Evolutionary conservation across 2,329 filamentous ascomycete species (phyloP).

Genomic region (Aspergillus costaricaensis): DNA sequence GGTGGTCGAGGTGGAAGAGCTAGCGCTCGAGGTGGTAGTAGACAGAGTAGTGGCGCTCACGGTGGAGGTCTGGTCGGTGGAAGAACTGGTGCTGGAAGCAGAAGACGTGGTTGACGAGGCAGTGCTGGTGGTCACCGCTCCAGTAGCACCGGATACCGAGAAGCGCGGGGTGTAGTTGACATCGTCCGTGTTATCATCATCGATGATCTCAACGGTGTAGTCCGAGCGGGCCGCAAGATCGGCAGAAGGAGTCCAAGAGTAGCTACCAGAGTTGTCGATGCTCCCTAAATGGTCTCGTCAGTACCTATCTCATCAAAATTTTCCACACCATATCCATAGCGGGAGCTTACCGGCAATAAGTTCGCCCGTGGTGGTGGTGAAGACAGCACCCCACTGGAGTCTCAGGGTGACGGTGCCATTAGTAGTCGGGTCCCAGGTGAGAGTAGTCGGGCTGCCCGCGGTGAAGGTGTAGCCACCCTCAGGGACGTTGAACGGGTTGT

Average conservation of each 20-base stretch:
- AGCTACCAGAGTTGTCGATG: conserved; percentile 53
- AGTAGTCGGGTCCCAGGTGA: conserved; percentile 55
- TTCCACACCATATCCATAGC: not conserved
- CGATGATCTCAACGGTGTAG: conserved; percentile 58
- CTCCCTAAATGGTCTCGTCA: conserved; percentile 35
- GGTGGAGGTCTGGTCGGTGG: conserved; percentile 21
- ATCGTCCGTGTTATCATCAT: conserved; percentile 45
- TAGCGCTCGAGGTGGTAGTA: conserved; percentile 14
- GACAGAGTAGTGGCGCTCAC: conserved; percentile 26
- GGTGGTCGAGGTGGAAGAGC: conserved; percentile 17
- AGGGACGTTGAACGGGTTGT: conserved; percentile 54
- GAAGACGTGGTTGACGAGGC: conserved; percentile 25
- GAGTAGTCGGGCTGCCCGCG: conserved; percentile 48
- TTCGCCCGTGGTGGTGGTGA: conserved; percentile 44
- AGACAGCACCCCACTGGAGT: conserved; percentile 48
- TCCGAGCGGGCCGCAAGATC: conserved; percentile 45
- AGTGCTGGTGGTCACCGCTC: conserved; percentile 33
- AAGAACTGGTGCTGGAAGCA: conserved; percentile 14
- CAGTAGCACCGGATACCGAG: conserved; percentile 50
- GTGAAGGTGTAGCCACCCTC: conserved; percentile 45
- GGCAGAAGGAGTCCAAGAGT: conserved; percentile 50
- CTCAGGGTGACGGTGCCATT: conserved; percentile 54
- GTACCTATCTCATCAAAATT: conserved; percentile 1
- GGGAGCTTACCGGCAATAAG: conserved; percentile 46
- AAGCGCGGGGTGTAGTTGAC: conserved; percentile 58